phyloP scores from a whole-genome alignment of 192 early-diverging fungal species.

The Backusella macrospora region DNA sequence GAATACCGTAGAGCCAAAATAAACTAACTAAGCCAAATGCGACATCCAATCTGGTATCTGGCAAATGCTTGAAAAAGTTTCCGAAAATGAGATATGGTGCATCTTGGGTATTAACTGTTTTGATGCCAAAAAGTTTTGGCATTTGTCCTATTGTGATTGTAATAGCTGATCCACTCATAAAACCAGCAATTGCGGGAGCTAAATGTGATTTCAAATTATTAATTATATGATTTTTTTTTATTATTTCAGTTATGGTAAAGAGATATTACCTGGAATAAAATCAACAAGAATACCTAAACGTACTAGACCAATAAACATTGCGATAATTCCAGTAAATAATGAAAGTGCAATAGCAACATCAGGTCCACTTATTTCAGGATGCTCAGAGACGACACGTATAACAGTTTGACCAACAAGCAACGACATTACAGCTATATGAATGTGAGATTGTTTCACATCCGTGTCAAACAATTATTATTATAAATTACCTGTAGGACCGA shows the following conservation, averaged over 20 bases:
- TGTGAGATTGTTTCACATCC: background rate
- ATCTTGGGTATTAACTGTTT: conserved; percentile 71
- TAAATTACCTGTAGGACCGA: conserved; percentile 53
- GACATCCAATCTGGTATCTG: conserved; percentile 57
- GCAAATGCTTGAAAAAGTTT: conserved; percentile 51
- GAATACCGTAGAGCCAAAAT: conserved; percentile 44
- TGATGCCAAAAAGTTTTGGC: conserved; percentile 85
- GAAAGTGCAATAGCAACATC: conserved; percentile 68
- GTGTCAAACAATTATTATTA: background rate
- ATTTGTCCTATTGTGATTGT: conserved; percentile 71
- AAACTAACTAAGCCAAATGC: conserved; percentile 60
- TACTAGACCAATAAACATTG: conserved; percentile 76
- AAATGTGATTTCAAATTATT: conserved; percentile 18
- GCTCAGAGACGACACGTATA: conserved; percentile 34
- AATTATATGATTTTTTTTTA: background rate
- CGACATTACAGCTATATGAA: conserved; percentile 69
- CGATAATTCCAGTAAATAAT: conserved; percentile 76
- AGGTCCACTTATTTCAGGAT: conserved; percentile 37
- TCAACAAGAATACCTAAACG: conserved; percentile 89
- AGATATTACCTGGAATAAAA: conserved; percentile 72
- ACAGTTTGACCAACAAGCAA: conserved; percentile 74
- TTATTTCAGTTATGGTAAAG: no score
- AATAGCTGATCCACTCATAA: conserved; percentile 84
- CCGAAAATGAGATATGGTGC: conserved; percentile 59
- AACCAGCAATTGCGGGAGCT: conserved; percentile 81